Evolutionary conservation across 768 basidiomycete genomes (phyloP).

Genomic region (Suillus alpinus): DNA sequence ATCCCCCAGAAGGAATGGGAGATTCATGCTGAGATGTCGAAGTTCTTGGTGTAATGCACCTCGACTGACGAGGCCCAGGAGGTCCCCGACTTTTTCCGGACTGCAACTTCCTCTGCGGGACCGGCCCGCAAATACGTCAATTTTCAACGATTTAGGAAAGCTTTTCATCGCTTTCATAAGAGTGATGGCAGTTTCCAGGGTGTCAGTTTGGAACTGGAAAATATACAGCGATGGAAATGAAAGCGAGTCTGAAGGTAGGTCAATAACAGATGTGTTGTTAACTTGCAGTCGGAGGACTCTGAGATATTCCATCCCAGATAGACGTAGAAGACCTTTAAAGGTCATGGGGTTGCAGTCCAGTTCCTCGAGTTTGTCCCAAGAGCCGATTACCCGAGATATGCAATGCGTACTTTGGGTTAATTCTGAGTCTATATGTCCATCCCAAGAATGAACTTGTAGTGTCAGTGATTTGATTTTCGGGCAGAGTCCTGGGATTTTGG

Average conservation of each 20-base stretch:
- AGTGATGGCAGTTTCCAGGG: neutral
- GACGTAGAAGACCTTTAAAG: neutral
- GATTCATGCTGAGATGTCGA: neutral
- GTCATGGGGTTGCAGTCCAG: constrained; percentile 1
- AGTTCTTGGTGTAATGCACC: neutral
- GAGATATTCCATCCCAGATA: neutral
- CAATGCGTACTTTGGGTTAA: neutral
- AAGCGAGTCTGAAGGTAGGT: neutral
- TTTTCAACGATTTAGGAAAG: neutral
- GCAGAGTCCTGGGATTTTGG: neutral
- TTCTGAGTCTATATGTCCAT: neutral
- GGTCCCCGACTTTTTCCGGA: neutral
- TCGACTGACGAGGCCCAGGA: neutral
- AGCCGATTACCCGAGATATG: neutral
- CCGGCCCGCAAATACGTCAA: neutral
- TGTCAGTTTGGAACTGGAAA: neutral
- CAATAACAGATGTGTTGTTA: neutral
- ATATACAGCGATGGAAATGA: neutral
- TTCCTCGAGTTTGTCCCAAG: neutral
- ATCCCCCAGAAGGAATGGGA: neutral
- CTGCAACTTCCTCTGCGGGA: neutral
- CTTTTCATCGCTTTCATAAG: neutral
- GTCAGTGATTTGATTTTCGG: neutral
- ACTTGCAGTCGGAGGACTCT: neutral
- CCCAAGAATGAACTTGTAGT: neutral